Base-by-base conservation (phyloP, 164 flowering plant species). In the Vitis cinerea region DNA sequence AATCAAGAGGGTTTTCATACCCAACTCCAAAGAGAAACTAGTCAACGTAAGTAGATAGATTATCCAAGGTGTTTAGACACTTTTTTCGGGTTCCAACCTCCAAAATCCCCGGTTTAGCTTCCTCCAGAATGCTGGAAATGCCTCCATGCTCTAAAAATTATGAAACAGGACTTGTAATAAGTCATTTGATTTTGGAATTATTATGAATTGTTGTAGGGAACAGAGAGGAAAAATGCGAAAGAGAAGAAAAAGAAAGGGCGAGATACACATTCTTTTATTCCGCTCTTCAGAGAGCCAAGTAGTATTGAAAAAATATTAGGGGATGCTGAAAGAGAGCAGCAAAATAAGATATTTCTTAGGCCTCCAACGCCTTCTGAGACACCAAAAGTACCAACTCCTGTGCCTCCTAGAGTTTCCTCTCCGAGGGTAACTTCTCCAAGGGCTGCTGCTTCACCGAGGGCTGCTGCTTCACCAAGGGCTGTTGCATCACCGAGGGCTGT, bases 281-380 rank as follows among this genome's bases (percentile, higher is more conserved):
- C 97, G 47, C 80, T 87, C 9, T 82, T 87, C 74, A 85, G 96
- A 69, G 93, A 85, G 73, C 95, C 98, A 27, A 95, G 99, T 75
- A 95, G 97, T 69, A 83, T 95, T 54, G 98, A 95, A 78, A 86
- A 93, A 77, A 95, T 95, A 66, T 79, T 95, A 51, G 92, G 91
- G 48, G 99, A 95, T 67, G 98, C 84, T 15, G 99, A 90, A 68
- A 83, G 82, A 66, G 97, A 90, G 73, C 84, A 71, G 9, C 83
- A 84, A 19, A 71, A 37, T 37, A 37, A 66, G 37, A 16, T 78
- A 64, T 50, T 65, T n/a, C 61, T 82, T 55, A 79, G 84, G 78
- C 85, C 85, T 62, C 72, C 78, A 8, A 71, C 77, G 3, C 78
- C 84, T 61, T 74, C 78, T 1, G 82, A 86, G 74, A 85, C 64